Percentiles rank a stretch among this genome's conserved stretches.
These are phyloP conservation scores for Calonectria leucothoes DNA, from an alignment of 2,329 filamentous ascomycete species.

Conservation along the genomic window DNA sequence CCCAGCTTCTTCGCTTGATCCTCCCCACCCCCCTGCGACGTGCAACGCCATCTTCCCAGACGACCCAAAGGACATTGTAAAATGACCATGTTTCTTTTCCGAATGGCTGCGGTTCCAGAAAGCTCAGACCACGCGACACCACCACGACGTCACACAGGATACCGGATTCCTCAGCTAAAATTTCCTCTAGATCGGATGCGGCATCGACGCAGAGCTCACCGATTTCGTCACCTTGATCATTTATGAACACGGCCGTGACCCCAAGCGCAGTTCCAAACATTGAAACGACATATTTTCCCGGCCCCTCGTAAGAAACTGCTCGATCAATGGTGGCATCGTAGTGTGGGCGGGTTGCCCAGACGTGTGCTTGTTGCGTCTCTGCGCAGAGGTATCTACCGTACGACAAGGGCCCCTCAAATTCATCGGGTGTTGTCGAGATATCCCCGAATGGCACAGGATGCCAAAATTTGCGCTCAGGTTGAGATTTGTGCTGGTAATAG, in stretches of 20 bases:
- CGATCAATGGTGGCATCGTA: background rate
- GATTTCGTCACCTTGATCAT: background rate
- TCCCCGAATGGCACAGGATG: conserved; percentile 1
- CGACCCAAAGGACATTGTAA: conserved; percentile 21
- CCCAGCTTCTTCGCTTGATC: conserved; percentile 9
- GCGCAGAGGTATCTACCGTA: conserved; percentile 18
- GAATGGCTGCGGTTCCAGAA: background rate
- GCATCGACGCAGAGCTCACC: conserved; percentile 10
- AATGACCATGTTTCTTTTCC: conserved; percentile 4
- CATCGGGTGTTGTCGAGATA: background rate
- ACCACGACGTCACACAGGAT: background rate
- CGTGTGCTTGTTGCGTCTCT: background rate
- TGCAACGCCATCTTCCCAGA: conserved; percentile 13
- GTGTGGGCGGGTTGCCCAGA: background rate
- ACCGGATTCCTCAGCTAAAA: background rate
- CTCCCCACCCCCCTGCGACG: conserved; percentile 14
- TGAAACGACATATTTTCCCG: background rate
- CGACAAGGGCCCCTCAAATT: background rate
- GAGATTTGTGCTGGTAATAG: conserved; percentile 14
- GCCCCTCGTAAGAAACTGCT: background rate
- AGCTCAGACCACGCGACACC: conserved; percentile 10
- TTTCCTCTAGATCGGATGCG: background rate
- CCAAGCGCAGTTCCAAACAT: conserved; percentile 13
- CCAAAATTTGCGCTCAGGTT: background rate
- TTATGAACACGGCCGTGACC: conserved; percentile 1